phyloP scores from a whole-genome alignment of 768 basidiomycete species.

The Kwoniella pini region DNA sequence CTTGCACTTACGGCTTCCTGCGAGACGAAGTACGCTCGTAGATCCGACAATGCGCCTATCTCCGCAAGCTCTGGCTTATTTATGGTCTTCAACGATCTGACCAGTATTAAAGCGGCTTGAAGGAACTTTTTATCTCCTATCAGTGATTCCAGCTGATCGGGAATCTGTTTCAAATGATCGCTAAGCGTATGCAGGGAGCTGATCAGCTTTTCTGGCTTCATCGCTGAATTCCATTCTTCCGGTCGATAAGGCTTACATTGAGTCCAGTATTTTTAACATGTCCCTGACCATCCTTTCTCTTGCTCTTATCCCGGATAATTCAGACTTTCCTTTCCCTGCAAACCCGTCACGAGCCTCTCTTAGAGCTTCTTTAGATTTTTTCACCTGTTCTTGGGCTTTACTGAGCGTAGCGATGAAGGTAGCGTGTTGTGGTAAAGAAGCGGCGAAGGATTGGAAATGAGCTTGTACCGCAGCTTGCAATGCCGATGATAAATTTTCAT shows the following conservation, averaged over 20 bases:
- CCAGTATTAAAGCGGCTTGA: constrained; percentile 81
- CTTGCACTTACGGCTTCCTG: constrained; percentile 75
- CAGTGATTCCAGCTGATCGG: constrained; percentile 87
- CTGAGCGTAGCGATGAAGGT: constrained; percentile 71
- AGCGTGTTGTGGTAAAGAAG: constrained; percentile 88
- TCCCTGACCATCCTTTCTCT: constrained; percentile 89
- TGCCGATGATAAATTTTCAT: constrained; percentile 44
- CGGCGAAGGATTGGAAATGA: constrained; percentile 91
- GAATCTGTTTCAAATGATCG: constrained; percentile 84
- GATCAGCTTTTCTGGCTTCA: constrained; percentile 22
- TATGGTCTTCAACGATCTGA: constrained; percentile 83
- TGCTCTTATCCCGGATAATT: constrained; percentile 64
- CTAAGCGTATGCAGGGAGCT: constrained; percentile 56
- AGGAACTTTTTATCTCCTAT: constrained; percentile 93
- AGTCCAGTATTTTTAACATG: constrained; percentile 90
- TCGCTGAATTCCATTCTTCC: too few species aligned
- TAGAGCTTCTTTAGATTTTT: constrained; percentile 68
- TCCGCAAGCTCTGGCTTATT: constrained; percentile 90
- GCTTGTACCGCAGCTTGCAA: constrained; percentile 60
- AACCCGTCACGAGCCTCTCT: constrained; percentile 77
- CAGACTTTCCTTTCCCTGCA: constrained; percentile 56
- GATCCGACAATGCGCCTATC: constrained; percentile 88
- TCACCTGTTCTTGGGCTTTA: constrained; percentile 72
- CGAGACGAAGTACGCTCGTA: constrained; percentile 75
- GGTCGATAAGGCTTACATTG: constrained; percentile 68